Evolutionary conservation across 805 yeast species (phyloP).

Genomic region (Starmera quercuum): DNA sequence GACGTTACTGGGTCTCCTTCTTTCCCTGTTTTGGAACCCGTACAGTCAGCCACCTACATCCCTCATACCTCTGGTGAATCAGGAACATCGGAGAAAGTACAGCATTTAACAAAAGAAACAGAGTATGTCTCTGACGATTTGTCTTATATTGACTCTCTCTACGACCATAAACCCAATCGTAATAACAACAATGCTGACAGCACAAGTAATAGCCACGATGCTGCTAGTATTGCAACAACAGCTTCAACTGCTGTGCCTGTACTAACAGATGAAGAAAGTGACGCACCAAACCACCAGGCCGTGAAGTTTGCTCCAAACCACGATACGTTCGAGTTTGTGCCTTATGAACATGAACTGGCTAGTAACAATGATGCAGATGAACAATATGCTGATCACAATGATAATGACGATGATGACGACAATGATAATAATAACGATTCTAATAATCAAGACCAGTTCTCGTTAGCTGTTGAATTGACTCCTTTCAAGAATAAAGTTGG

Average conservation of each 20-base stretch:
- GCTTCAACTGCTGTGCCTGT: neutral
- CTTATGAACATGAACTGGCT: constrained; percentile 4
- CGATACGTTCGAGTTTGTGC: constrained; percentile 5
- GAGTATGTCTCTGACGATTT: neutral
- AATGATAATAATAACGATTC: constrained; percentile 15
- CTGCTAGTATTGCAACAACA: neutral
- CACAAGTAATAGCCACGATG: neutral
- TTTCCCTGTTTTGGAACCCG: constrained; percentile 38
- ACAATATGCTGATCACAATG: neutral
- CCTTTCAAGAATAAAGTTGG: constrained; percentile 95
- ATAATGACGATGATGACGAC: constrained; percentile 1
- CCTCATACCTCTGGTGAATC: constrained; percentile 48
- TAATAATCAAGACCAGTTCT: constrained; percentile 34
- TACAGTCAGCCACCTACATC: constrained; percentile 62
- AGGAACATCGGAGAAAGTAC: constrained; percentile 7
- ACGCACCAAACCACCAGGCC: constrained; percentile 1
- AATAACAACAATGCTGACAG: neutral
- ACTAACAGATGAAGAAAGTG: neutral
- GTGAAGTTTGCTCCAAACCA: constrained; percentile 9
- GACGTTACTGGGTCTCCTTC: neutral
- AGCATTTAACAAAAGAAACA: constrained; percentile 1
- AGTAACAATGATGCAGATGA: constrained; percentile 4
- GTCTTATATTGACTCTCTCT: neutral
- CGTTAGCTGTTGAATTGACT: constrained; percentile 78
- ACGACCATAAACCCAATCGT: neutral